Conservation (phyloP, 805 yeast genomes). For the Candida ulmi region DNA sequence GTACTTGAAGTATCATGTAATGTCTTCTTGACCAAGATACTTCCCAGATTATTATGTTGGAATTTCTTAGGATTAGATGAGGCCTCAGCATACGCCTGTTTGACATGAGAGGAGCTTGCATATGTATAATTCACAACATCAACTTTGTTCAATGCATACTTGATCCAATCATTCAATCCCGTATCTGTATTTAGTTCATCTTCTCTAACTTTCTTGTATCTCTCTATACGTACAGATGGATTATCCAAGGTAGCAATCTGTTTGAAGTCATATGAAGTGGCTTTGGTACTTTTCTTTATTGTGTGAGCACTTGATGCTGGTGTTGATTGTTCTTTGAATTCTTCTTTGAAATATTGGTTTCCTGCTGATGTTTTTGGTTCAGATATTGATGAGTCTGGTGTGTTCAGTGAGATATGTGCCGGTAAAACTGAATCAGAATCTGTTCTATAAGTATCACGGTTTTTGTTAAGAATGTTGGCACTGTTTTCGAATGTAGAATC, state of each 20-base stretch:
- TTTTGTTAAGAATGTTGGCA: neutral
- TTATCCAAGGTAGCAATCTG: constrained; percentile 34
- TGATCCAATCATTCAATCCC: constrained; percentile 55
- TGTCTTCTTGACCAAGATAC: constrained; percentile 44
- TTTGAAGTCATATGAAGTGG: constrained; percentile 30
- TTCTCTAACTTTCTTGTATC: constrained; percentile 36
- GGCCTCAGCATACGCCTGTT: constrained; percentile 63
- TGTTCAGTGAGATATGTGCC: constrained; percentile 19
- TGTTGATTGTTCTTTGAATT: constrained; percentile 6
- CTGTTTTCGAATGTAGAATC: neutral
- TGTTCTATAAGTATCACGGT: constrained; percentile 20
- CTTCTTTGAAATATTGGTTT: constrained; percentile 12
- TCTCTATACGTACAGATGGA: constrained; percentile 35
- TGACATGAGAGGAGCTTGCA: constrained; percentile 36
- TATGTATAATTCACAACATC: constrained; percentile 24
- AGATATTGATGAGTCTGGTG: constrained; percentile 8
- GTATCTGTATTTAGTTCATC: constrained; percentile 43
- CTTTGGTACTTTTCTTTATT: constrained; percentile 1
- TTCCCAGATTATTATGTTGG: constrained; percentile 35
- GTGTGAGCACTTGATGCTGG: neutral
- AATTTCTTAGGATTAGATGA: constrained; percentile 26
- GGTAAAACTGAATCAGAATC: constrained; percentile 18
- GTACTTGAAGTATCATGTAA: constrained; percentile 46
- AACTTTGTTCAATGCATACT: constrained; percentile 26
- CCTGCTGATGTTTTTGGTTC: neutral